Conservation (phyloP, 495 filamentous ascomycete species). For the Penicillium salamii region DNA sequence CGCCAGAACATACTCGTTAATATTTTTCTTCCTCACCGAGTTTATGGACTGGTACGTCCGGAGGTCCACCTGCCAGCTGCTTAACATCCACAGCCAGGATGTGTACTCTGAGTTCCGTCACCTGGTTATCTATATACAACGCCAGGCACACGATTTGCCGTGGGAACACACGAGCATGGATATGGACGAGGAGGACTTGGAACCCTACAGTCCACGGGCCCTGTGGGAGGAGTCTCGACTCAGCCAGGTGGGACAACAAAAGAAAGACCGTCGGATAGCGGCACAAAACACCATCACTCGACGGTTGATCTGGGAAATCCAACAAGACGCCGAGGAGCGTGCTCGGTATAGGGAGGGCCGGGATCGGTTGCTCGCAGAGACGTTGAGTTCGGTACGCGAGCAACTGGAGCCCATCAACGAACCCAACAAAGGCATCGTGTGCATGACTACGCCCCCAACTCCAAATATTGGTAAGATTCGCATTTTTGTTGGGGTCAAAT, state of each 20-base stretch:
- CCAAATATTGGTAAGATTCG: conserved; percentile 35
- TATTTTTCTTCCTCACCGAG: conserved; percentile 47
- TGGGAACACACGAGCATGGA: conserved; percentile 23
- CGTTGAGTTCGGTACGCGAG: conserved; percentile 23
- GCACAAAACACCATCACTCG: conserved; percentile 40
- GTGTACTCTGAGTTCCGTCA: conserved; percentile 40
- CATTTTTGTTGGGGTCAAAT: not conserved
- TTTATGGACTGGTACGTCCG: conserved; percentile 49
- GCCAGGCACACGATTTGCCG: conserved; percentile 23
- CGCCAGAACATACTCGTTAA: conserved; percentile 41
- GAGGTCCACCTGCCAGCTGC: conserved; percentile 37
- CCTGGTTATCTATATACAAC: conserved; percentile 38
- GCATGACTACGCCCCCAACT: conserved; percentile 33
- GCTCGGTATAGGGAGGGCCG: conserved; percentile 23
- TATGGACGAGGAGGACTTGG: conserved; percentile 27
- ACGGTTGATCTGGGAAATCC: conserved; percentile 44
- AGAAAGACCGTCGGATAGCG: conserved; percentile 33
- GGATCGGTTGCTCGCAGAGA: conserved; percentile 25
- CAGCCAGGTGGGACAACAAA: conserved; percentile 38
- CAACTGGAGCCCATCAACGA: conserved; percentile 27
- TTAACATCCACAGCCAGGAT: conserved; percentile 47
- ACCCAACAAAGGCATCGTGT: conserved; percentile 32
- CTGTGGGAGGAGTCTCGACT: conserved; percentile 38
- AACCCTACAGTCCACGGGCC: conserved; percentile 21
- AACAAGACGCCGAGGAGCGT: conserved; percentile 35